Conservation (phyloP, 129 eudicot genomes). For the Sambucus nigra region DNA sequence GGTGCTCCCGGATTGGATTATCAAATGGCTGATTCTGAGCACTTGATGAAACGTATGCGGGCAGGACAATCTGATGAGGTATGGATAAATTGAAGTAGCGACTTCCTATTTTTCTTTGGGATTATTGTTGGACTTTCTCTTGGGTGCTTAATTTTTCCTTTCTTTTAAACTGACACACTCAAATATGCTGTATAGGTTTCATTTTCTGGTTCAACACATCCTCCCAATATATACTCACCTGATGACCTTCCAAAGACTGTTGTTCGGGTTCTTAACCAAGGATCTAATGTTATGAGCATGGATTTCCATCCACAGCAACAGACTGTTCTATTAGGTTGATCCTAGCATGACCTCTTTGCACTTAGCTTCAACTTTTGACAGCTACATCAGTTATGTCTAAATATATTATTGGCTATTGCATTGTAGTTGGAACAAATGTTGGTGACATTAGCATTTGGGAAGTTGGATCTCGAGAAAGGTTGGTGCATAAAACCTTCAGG, state of each 20-base stretch:
- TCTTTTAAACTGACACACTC: slow-evolving; percentile 10
- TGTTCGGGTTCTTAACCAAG: slow-evolving; percentile 59
- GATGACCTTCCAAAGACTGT: slow-evolving; percentile 82
- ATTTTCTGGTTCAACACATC: slow-evolving; percentile 65
- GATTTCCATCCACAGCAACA: slow-evolving; percentile 93
- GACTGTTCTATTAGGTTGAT: slow-evolving; percentile 63
- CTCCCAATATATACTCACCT: slow-evolving; percentile 47
- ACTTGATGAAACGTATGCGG: slow-evolving; percentile 69
- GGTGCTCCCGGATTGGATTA: slow-evolving; percentile 71
- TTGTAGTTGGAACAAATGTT: slow-evolving; percentile 86
- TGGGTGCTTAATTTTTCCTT: not conserved
- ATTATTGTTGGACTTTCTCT: slow-evolving; percentile 1
- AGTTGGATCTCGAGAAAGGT: slow-evolving; percentile 82
- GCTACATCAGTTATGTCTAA: not conserved
- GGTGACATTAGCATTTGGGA: slow-evolving; percentile 96
- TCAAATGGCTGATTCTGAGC: slow-evolving; percentile 83
- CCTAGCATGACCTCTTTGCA: not conserved
- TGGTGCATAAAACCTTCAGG: slow-evolving; percentile 75
- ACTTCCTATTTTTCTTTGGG: not conserved
- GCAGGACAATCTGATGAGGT: slow-evolving; percentile 85
- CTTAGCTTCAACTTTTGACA: not conserved
- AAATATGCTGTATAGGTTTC: slow-evolving; percentile 39
- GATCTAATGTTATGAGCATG: slow-evolving; percentile 77
- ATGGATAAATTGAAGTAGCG: not conserved
- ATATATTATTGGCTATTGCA: slow-evolving; percentile 3